phyloP scores from a whole-genome alignment of 441 rosid species.

The Aquilaria agallochum region DNA sequence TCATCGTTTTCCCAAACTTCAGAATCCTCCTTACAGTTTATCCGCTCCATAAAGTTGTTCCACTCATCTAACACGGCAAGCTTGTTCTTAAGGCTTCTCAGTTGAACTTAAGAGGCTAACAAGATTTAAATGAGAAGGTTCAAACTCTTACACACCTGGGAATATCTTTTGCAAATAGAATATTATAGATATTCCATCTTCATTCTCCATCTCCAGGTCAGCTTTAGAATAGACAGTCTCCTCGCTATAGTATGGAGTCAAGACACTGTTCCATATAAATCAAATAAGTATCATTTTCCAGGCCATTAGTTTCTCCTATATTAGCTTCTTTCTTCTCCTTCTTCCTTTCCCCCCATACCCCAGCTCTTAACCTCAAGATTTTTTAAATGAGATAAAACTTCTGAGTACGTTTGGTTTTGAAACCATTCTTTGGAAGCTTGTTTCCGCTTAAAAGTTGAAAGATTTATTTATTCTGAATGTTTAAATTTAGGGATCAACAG shows the following conservation, averaged over 20 bases:
- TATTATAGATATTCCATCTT: constrained; percentile 93
- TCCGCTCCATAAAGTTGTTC: constrained; percentile 92
- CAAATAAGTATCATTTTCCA: constrained; percentile 10
- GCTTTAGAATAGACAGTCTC: constrained; percentile 91
- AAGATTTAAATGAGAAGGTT: constrained; percentile 5
- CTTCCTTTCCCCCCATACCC: background rate
- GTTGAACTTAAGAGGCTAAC: constrained; percentile 11
- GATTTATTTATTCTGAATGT: too few species aligned
- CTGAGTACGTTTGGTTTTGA: too few species aligned
- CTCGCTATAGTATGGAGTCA: constrained; percentile 98
- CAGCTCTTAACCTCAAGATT: too few species aligned
- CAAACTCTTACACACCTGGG: constrained; percentile 55
- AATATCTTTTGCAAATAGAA: constrained; percentile 94
- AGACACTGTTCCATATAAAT: constrained; percentile 58
- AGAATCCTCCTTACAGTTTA: constrained; percentile 66
- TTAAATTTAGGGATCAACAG: too few species aligned
- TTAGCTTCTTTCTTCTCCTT: background rate
- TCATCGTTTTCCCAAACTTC: constrained; percentile 86
- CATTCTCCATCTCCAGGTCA: constrained; percentile 97
- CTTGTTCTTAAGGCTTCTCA: constrained; percentile 9
- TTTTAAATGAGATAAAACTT: too few species aligned
- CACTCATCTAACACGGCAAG: constrained; percentile 72
- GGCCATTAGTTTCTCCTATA: background rate
- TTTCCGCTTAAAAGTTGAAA: too few species aligned
- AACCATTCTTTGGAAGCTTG: too few species aligned